Percentiles rank a stretch among this genome's conserved stretches.
These are phyloP conservation scores for Leishmania tropica DNA, from an alignment of 208 protist genomes.

Conservation along the genomic window DNA sequence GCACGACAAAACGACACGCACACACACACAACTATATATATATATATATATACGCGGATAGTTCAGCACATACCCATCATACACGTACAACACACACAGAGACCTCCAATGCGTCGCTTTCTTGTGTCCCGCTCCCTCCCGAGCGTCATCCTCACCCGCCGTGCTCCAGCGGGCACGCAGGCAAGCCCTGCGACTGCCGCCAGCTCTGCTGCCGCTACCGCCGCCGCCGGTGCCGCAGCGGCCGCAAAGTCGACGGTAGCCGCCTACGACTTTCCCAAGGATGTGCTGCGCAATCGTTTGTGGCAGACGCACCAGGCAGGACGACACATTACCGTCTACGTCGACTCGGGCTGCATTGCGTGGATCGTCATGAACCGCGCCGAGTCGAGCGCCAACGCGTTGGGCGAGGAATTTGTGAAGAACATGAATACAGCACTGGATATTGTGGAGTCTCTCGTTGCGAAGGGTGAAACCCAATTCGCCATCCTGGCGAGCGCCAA, in stretches of 20 bases:
- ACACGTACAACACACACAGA: neutral
- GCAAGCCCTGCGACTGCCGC: constrained; percentile 1
- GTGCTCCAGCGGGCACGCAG: constrained; percentile 8
- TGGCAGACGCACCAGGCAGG: constrained; percentile 57
- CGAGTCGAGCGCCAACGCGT: constrained; percentile 74
- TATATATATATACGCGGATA: neutral
- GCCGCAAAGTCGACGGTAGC: constrained; percentile 22
- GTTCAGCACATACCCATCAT: neutral
- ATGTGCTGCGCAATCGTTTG: constrained; percentile 47
- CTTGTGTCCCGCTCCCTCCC: constrained; percentile 14
- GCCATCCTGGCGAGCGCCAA: constrained; percentile 77
- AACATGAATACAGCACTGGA: constrained; percentile 58
- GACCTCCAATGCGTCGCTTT: constrained; percentile 44
- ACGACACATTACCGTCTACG: constrained; percentile 74
- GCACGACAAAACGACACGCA: neutral
- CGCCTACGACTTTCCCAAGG: constrained; percentile 55
- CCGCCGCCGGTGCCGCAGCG: constrained; percentile 5
- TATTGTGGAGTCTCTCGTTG: constrained; percentile 68
- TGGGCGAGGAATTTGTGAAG: constrained; percentile 65
- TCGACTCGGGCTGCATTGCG: constrained; percentile 66
- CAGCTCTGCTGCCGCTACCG: constrained; percentile 7
- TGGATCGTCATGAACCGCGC: constrained; percentile 88
- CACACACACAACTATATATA: neutral
- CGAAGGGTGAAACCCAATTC: constrained; percentile 51
- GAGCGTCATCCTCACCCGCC: constrained; percentile 8